phyloP scores from a whole-genome alignment of 108 stramenopile species.

The Bacterosira constricta region DNA sequence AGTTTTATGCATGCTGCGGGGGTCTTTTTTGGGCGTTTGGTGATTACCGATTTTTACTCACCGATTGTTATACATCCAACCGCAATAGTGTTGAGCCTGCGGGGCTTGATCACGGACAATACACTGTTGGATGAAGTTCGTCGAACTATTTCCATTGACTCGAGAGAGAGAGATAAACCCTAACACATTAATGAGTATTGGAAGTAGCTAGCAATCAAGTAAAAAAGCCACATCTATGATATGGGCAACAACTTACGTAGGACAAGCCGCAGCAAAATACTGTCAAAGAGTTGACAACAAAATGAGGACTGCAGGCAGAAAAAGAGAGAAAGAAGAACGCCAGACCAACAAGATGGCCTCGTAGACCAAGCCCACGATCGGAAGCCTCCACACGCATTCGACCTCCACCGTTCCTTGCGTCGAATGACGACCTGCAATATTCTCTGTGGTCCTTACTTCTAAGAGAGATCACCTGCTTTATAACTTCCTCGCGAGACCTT shows the following conservation, averaged over 20 bases:
- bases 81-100: constrained; percentile 50
- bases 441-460: constrained; percentile 43
- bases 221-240: too few relatives aligned
- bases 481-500: constrained; percentile 40
- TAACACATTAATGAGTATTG: too few relatives aligned
- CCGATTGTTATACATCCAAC: constrained; percentile 59
- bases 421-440: constrained; percentile 40
- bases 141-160: constrained; percentile 62
- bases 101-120: constrained; percentile 48
- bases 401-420: constrained; percentile 46
- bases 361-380: constrained; percentile 17
- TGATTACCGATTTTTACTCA: too few relatives aligned
- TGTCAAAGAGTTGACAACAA: constrained; percentile 62
- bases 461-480: constrained; percentile 47
- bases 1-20: too few relatives aligned
- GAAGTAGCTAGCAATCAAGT: too few relatives aligned
- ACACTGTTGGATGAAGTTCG: constrained; percentile 23
- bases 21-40: too few relatives aligned
- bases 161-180: constrained; percentile 68
- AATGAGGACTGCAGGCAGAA: constrained; percentile 63
- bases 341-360: constrained; percentile 49
- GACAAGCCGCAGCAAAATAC: constrained; percentile 55
- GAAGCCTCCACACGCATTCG: constrained; percentile 16
- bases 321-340: constrained; percentile 55
- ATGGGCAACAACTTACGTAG: too few relatives aligned